Percentiles rank a stretch among this genome's conserved stretches.
phyloP scores from a whole-genome alignment of 192 early-diverging fungal genomes.

The Lunasporangiospora selenospora region DNA sequence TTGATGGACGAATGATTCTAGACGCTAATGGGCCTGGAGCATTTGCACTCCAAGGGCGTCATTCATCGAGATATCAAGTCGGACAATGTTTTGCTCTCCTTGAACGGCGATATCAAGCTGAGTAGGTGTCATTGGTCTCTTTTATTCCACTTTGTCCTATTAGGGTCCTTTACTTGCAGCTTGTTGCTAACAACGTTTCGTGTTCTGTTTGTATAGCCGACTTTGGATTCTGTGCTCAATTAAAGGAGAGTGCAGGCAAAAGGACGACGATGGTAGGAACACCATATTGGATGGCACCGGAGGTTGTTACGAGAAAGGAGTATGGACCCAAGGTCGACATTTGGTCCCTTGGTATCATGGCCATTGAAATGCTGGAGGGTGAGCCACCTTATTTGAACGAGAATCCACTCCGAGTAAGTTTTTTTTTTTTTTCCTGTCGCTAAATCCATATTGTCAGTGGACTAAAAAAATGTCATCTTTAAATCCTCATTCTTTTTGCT shows the following conservation, averaged over 20 bases:
- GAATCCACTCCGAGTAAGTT: constrained; percentile 77
- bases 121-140: constrained; percentile 46
- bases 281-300: constrained; percentile 99
- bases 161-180: neutral
- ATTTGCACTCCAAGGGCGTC: constrained; percentile 75
- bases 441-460: neutral
- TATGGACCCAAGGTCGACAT: constrained; percentile 95
- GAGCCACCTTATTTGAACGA: constrained; percentile 98
- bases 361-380: constrained; percentile 97
- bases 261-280: constrained; percentile 85
- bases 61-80: constrained; percentile 91
- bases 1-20: too few relatives aligned
- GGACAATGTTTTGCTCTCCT: constrained; percentile 80
- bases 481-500: neutral
- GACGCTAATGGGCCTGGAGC: constrained; percentile 74
- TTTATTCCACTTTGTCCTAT: constrained; percentile 2
- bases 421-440: constrained; percentile 53
- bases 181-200: neutral
- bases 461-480: neutral
- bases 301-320: constrained; percentile 91
- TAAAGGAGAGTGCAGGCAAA: constrained; percentile 69
- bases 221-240: constrained; percentile 88
- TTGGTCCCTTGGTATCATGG: constrained; percentile 98
- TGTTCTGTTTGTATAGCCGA: constrained; percentile 61
- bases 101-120: constrained; percentile 75